Base-by-base conservation (phyloP, 106 monocot species). In the Alisma plantagoaquatica region DNA sequence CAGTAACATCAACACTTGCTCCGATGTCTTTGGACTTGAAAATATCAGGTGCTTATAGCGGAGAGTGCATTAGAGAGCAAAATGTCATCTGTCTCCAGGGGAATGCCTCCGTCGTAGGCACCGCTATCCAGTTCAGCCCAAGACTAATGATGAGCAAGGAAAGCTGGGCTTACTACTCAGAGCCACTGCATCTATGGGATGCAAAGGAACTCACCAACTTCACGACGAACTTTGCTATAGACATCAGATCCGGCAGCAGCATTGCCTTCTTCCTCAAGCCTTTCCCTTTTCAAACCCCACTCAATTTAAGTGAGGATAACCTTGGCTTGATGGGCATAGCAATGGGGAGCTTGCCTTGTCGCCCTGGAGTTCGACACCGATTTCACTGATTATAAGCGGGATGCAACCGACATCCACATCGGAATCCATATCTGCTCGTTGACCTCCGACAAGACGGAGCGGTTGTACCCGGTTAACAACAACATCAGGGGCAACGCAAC, bases 291-390 rank as follows among this genome's bases (percentile, higher is more conserved):
- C 9, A 10, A 42, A n/a, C 75, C 23, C 87, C 81, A 20, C n/a
- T 47, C 20, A n/a, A 59, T 1, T 73, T 70, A 1, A 23, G 30
- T 1, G 81, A 77, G 3, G 68, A 60, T 0, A 43, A 23, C 48
- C 77, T 87, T 25, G 77, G 76, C 33, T 32, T 80, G 2, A 65
- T 67, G 31, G 16, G 14, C 10, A 9, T 44, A 2, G 51, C 3
- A 7, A 1, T 22, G 31, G 0, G 45, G 38, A 45, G 49, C 29
- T 25, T 29, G 0, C n/a, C 63, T 19, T 64, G 74, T 77, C 17
- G 87, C 87, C 14, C 68, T 87, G 22, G 87, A 87, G 50, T 78
- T 87, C 41, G 87, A 87, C 32, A 75, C 65, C n/a, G n/a, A n/a
- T 23, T 78, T 47, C 46, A 16, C 8, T 54, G 68, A 87, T 31